Evolutionary conservation across 345 rosid species (phyloP), one percentile per base, ranked within the genome.

Genomic region (Passiflora organensis): DNA sequence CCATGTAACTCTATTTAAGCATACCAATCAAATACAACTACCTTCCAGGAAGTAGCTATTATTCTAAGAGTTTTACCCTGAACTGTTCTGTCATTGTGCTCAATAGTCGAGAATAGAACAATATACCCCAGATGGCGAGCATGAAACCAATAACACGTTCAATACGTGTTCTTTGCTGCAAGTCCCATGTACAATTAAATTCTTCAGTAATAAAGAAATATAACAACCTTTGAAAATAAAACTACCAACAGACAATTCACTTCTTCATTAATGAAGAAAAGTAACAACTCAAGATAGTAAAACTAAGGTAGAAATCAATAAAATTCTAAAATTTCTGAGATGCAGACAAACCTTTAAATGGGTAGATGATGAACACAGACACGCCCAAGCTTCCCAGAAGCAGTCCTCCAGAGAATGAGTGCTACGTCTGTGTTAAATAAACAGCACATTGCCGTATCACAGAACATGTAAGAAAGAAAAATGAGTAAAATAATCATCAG

Each of bases 341-440:
- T 3, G 45, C 14, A 39, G 54, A 38, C 75, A 41, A 48, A 91
- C 97, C 79, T 66, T 82, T 60, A 91, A 63, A 82, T 91, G 97
- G 70, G 93, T 82, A 43, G 95, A 85, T 54, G 98, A 91, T 58
- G 96, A 87, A 77, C 81, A 74, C 12, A 91, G 77, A 68, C 96
- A 91, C 48, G 98, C 90, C 98, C 97, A 91, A 49, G 97, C 97
- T 74, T 91, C 97, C 96, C 98, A 87, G 44, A 91, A 69, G 76
- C 98, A 91, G 58, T 88, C 95, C 75, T 91, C 95, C 53, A 91
- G 79, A 36, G 90, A 67, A 23, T 73, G 85, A 53, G 66, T 61
- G 46, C 66, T 74, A 41, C 72, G 76, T 83, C 98, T 86, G 77
- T 56, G 62, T 54, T 62, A 67, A 56, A 48, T 44, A 70, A 60